These are phyloP conservation scores for Silene coronaria DNA, from an alignment of 179 eudicot species.

Conservation along the genomic window DNA sequence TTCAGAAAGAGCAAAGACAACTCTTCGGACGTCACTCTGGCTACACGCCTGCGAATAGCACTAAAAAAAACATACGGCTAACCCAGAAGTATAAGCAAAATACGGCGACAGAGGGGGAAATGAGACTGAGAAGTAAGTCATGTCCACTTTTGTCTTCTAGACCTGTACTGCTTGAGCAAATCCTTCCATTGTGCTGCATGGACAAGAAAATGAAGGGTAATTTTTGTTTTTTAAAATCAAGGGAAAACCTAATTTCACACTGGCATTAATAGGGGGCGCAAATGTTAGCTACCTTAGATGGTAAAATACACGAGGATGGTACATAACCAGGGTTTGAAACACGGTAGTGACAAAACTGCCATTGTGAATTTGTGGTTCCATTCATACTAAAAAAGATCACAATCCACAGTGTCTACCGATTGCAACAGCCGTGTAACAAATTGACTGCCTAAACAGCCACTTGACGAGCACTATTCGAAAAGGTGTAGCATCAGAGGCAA, in stretches of 20 bases:
- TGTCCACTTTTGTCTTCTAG: conserved; percentile 32
- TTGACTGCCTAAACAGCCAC: too few species aligned
- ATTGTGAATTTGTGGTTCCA: too few species aligned
- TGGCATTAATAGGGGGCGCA: not conserved
- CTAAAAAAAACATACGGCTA: not conserved
- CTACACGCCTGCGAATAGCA: not conserved
- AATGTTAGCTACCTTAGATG: not conserved
- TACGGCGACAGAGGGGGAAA: not conserved
- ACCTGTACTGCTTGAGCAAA: conserved; percentile 32
- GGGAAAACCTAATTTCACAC: not conserved
- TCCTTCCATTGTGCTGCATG: conserved; percentile 40
- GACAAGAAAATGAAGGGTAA: not conserved
- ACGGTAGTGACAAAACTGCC: too few species aligned
- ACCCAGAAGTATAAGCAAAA: not conserved
- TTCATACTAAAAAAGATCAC: not conserved
- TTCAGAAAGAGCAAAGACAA: not conserved
- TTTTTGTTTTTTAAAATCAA: not conserved
- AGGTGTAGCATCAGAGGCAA: too few species aligned
- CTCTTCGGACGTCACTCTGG: not conserved
- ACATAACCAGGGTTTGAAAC: too few species aligned
- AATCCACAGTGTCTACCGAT: too few species aligned
- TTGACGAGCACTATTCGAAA: too few species aligned
- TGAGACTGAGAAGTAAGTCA: conserved; percentile 11
- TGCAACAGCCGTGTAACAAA: too few species aligned
- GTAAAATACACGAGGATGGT: too few species aligned